Percentiles rank a stretch among this genome's conserved stretches.
These are phyloP conservation scores for Batkoa obscura DNA, from an alignment of 371 early-diverging fungal species.

Conservation along the genomic window DNA sequence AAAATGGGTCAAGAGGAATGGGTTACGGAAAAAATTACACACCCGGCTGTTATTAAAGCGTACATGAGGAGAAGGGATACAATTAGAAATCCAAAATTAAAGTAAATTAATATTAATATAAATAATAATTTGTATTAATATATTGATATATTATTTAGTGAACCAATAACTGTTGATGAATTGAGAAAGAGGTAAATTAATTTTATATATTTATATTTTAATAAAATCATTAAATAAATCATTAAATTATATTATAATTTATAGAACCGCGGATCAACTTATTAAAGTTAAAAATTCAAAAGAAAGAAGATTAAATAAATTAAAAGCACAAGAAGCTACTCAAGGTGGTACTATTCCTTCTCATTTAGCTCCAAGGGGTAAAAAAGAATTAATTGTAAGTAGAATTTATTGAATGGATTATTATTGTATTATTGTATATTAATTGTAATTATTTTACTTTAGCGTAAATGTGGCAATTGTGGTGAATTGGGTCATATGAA, in stretches of 20 bases:
- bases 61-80: constrained; percentile 65
- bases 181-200: background rate
- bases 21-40: constrained; percentile 60
- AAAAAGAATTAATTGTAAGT: constrained; percentile 29
- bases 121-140: no score
- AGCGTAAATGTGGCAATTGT: constrained; percentile 66
- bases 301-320: background rate
- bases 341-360: constrained; percentile 9
- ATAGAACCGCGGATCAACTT: background rate
- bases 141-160: background rate
- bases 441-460: background rate
- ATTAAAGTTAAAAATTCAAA: background rate
- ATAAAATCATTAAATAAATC: no score
- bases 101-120: constrained; percentile 25
- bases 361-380: constrained; percentile 19
- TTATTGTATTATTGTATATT: no score
- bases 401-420: background rate
- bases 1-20: constrained; percentile 48
- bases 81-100: constrained; percentile 49
- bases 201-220: background rate
- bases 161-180: background rate
- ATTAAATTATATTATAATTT: no score
- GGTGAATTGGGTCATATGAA: constrained; percentile 74
- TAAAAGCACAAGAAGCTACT: constrained; percentile 11
- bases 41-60: constrained; percentile 69